Conservation (phyloP, 805 yeast species). For the Zygoascus biomembranicola region DNA sequence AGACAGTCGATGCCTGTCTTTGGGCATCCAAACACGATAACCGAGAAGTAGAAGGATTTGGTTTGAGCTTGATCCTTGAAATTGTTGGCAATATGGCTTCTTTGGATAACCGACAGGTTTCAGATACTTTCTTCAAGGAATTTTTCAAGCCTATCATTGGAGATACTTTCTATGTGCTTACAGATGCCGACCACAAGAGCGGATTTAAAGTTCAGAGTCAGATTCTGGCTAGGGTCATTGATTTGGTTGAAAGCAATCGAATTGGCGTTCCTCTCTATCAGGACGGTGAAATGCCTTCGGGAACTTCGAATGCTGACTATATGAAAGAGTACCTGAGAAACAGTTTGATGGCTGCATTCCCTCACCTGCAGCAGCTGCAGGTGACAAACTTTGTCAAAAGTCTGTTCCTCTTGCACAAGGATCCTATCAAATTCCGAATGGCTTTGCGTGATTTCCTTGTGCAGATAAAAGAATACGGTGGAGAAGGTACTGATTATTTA, state of each 20-base stretch:
- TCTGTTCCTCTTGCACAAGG: conserved; percentile 59
- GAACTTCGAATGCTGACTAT: conserved; percentile 72
- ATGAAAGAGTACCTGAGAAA: conserved; percentile 74
- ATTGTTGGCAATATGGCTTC: conserved; percentile 76
- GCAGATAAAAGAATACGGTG: conserved; percentile 92
- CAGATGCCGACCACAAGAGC: conserved; percentile 96
- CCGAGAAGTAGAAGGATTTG: conserved; percentile 92
- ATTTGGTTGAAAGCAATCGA: conserved; percentile 67
- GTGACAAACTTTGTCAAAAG: conserved; percentile 74
- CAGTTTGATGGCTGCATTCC: conserved; percentile 83
- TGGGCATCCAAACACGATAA: conserved; percentile 99
- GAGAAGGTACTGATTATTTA: conserved; percentile 71
- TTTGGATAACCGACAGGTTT: conserved; percentile 52
- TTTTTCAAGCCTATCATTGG: conserved; percentile 83
- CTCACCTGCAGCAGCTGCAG: conserved; percentile 79
- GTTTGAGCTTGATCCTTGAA: conserved; percentile 76
- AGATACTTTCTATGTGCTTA: conserved; percentile 86
- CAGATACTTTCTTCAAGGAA: conserved; percentile 79
- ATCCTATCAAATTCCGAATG: conserved; percentile 68
- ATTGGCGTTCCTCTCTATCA: conserved; percentile 72
- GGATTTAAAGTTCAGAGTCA: conserved; percentile 87
- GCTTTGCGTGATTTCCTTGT: conserved; percentile 91
- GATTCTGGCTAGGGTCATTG: conserved; percentile 73
- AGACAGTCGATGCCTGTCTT: conserved; percentile 84
- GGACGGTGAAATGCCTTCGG: conserved; percentile 73